Conservation (phyloP, 2,329 filamentous ascomycete species). For the Pseudophaeomoniella oleicola region DNA sequence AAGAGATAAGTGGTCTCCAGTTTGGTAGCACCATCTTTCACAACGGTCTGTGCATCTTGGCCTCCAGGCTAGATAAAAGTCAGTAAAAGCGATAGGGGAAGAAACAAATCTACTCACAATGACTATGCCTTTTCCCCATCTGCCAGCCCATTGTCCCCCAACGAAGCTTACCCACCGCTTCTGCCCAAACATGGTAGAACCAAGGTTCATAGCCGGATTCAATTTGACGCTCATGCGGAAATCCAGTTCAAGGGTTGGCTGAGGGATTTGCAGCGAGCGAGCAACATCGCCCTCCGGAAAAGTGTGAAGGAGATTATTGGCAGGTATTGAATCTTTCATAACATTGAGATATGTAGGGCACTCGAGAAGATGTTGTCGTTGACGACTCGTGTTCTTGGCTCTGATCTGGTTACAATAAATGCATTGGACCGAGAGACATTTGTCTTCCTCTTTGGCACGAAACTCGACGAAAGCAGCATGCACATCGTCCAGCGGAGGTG, state of each 20-base stretch:
- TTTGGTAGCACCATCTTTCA: slow-evolving; percentile 31
- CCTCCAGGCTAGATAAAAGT: slow-evolving; percentile 26
- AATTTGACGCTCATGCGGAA: slow-evolving; percentile 39
- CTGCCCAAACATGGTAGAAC: slow-evolving; percentile 32
- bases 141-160: slow-evolving; percentile 36
- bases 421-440: slow-evolving; percentile 34
- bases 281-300: slow-evolving; percentile 35
- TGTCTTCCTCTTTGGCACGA: slow-evolving; percentile 31
- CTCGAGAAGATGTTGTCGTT: slow-evolving; percentile 33
- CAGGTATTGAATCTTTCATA: slow-evolving; percentile 37
- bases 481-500: slow-evolving; percentile 32
- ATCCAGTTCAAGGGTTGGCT: slow-evolving; percentile 33
- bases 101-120: slow-evolving; percentile 22
- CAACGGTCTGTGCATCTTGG: slow-evolving; percentile 33
- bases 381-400: slow-evolving; percentile 35
- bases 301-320: slow-evolving; percentile 35
- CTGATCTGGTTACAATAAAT: slow-evolving; percentile 36
- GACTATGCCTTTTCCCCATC: slow-evolving; percentile 37
- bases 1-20: slow-evolving; percentile 30
- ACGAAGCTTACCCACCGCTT: slow-evolving; percentile 36
- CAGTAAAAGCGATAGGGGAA: slow-evolving; percentile 1
- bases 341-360: slow-evolving; percentile 35
- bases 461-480: slow-evolving; percentile 35
- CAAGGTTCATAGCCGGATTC: slow-evolving; percentile 34
- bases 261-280: slow-evolving; percentile 30